These are phyloP conservation scores for Collybiopsis luxurians DNA, from an alignment of 768 basidiomycete genomes.

Conservation along the genomic window DNA sequence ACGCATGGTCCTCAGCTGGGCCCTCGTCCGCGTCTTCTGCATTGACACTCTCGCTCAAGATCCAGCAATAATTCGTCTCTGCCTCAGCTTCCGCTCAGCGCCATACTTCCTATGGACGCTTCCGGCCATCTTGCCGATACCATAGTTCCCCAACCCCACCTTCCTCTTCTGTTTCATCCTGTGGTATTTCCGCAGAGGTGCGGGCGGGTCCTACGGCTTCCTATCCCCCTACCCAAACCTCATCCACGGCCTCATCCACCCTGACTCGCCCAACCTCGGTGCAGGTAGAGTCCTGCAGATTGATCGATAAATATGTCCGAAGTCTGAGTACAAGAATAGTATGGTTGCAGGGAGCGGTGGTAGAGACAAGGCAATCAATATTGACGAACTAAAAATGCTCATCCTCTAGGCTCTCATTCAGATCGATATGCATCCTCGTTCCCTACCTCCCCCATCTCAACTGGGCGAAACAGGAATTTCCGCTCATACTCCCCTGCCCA, in stretches of 20 bases:
- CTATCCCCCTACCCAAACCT: not conserved
- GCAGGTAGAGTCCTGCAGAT: not conserved
- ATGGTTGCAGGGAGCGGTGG: not conserved
- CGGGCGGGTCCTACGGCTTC: not conserved
- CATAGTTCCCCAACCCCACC: no score
- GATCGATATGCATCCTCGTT: conserved; percentile 30
- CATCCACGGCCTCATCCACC: not conserved
- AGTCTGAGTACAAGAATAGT: no score
- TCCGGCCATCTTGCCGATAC: no score
- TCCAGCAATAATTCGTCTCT: not conserved
- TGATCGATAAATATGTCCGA: conserved; percentile 1
- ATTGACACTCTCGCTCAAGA: conserved; percentile 26
- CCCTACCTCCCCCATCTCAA: conserved; percentile 4
- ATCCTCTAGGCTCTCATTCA: conserved; percentile 90
- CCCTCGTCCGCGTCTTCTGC: conserved; percentile 74
- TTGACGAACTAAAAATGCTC: conserved; percentile 90
- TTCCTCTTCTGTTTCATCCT: no score
- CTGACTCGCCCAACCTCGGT: not conserved
- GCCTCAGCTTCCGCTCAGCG: no score
- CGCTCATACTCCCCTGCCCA: conserved; percentile 67
- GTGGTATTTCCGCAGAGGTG: no score
- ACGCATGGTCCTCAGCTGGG: conserved; percentile 93
- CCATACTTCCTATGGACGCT: no score
- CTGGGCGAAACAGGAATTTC: conserved; percentile 13
- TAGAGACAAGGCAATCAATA: conserved; percentile 63